These are phyloP conservation scores for Colletotrichum echinochloae DNA, from an alignment of 2,329 filamentous ascomycete genomes.

Conservation along the genomic window DNA sequence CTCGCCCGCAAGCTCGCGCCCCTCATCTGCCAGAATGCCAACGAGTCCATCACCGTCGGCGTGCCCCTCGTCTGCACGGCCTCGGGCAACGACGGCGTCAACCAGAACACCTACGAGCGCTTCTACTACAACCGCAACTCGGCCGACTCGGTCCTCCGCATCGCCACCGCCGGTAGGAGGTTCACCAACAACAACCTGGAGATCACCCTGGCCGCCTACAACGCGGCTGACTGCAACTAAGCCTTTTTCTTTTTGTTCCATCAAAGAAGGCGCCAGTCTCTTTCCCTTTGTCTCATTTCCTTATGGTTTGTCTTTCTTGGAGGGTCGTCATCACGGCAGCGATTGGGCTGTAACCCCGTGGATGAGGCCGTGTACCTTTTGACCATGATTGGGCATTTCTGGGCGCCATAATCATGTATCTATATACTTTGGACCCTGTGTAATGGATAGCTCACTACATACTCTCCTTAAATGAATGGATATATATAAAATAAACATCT, in stretches of 20 bases:
- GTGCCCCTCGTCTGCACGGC: slow-evolving; percentile 26
- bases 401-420: slow-evolving; percentile 16
- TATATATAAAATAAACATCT: background rate
- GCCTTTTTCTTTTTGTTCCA: background rate
- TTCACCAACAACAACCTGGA: slow-evolving; percentile 13
- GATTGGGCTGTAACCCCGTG: background rate
- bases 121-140: slow-evolving; percentile 30
- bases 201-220: slow-evolving; percentile 16
- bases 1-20: slow-evolving; percentile 31
- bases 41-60: slow-evolving; percentile 16
- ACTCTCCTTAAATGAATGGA: slow-evolving; percentile 13
- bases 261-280: background rate
- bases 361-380: background rate
- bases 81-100: slow-evolving; percentile 30
- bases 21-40: slow-evolving; percentile 13
- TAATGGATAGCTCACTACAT: slow-evolving; percentile 30
- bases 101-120: slow-evolving; percentile 15
- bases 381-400: slow-evolving; percentile 11
- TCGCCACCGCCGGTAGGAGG: slow-evolving; percentile 9
- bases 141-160: slow-evolving; percentile 14
- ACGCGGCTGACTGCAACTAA: slow-evolving; percentile 8
- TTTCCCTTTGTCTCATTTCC: background rate
- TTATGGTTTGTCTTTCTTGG: background rate
- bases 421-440: slow-evolving; percentile 27
- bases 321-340: background rate